These are phyloP conservation scores for Chytriomyces sp. DNA, from an alignment of 192 early-diverging fungal species.

Conservation along the genomic window DNA sequence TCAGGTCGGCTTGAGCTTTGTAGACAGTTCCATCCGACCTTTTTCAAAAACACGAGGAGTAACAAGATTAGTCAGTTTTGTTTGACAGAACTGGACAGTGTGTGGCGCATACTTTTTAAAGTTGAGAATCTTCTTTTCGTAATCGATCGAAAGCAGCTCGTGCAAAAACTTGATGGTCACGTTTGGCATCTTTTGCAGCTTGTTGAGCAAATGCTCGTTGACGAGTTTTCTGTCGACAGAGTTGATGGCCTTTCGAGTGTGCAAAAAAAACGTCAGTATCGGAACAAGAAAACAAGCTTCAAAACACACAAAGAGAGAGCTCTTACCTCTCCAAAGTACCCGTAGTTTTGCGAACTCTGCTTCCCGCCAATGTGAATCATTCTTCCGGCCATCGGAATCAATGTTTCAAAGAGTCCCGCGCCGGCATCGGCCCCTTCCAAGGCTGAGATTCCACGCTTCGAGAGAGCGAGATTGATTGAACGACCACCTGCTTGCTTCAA, in stretches of 20 bases:
- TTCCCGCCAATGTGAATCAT: conserved; percentile 85
- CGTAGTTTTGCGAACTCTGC: conserved; percentile 83
- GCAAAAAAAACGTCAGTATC: neutral
- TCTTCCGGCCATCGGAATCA: conserved; percentile 87
- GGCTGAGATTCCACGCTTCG: conserved; percentile 82
- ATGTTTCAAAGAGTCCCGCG: conserved; percentile 64
- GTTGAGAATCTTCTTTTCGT: conserved; percentile 68
- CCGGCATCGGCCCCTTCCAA: conserved; percentile 75
- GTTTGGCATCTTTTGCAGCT: conserved; percentile 67
- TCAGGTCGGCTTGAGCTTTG: conserved; percentile 75
- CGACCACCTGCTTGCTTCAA: conserved; percentile 49
- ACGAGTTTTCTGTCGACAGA: conserved; percentile 85
- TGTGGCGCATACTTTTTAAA: conserved; percentile 44
- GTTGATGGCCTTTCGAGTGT: conserved; percentile 79
- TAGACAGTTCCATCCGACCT: conserved; percentile 61
- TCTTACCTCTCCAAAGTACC: conserved; percentile 79
- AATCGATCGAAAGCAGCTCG: conserved; percentile 69
- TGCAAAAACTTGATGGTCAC: conserved; percentile 81
- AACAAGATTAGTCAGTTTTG: neutral
- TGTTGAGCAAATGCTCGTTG: conserved; percentile 80
- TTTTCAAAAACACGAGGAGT: neutral
- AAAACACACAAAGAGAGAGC: neutral
- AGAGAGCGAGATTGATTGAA: conserved; percentile 95
- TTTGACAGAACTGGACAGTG: neutral
- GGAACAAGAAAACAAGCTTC: neutral